Percentiles rank a stretch among this genome's conserved stretches.
These are phyloP conservation scores for Penstemon davidsonii DNA, from an alignment of 257 asterid genomes.

Conservation along the genomic window DNA sequence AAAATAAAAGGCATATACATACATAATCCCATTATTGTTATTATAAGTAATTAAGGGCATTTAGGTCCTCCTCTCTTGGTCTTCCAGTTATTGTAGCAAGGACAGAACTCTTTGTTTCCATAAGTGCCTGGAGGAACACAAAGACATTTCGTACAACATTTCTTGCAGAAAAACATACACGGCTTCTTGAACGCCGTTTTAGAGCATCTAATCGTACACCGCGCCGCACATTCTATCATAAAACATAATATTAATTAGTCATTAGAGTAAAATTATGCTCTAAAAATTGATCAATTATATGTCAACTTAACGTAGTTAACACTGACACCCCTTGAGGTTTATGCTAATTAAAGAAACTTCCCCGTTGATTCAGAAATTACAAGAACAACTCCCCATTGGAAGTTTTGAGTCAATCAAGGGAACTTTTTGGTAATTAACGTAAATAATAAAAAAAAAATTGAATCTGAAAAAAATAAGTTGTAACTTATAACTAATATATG, in stretches of 20 bases:
- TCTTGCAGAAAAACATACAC: conserved; percentile 75
- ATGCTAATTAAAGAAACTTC: too few relatives aligned
- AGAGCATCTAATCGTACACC: conserved; percentile 64
- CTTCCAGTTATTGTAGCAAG: conserved; percentile 90
- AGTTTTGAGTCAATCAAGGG: too few relatives aligned
- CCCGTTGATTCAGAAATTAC: too few relatives aligned
- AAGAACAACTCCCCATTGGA: too few relatives aligned
- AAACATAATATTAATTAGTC: background rate
- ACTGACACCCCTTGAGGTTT: too few relatives aligned
- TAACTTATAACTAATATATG: too few relatives aligned
- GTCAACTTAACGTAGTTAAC: too few relatives aligned
- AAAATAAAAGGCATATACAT: too few relatives aligned
- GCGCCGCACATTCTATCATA: conserved; percentile 47
- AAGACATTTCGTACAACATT: conserved; percentile 64
- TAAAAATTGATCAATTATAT: background rate
- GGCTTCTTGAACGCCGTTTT: conserved; percentile 80
- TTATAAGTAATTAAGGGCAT: conserved; percentile 52
- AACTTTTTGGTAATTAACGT: too few relatives aligned
- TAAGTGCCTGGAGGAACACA: conserved; percentile 91
- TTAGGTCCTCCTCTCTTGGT: conserved; percentile 87
- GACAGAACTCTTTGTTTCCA: conserved; percentile 75
- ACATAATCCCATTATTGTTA: too few relatives aligned
- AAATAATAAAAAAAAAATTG: too few relatives aligned
- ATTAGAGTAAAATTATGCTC: background rate
- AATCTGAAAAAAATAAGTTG: too few relatives aligned